Percentiles rank a stretch among this genome's conserved stretches.
Evolutionary conservation across 805 yeast species (phyloP).

Genomic region (Tetrapisispora taiwanensis): DNA sequence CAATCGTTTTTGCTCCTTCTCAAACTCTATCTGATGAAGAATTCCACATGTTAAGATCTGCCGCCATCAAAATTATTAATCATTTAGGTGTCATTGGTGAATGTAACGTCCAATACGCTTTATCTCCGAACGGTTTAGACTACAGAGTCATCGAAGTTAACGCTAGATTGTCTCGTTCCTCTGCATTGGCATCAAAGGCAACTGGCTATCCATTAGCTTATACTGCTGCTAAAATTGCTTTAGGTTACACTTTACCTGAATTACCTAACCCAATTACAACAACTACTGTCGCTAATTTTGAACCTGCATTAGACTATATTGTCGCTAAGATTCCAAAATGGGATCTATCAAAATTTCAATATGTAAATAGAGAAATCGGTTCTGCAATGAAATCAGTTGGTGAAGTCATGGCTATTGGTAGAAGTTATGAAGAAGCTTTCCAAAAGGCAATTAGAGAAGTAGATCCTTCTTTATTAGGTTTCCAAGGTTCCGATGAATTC

Average conservation of each 20-base stretch:
- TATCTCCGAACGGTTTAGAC: slow-evolving; percentile 91
- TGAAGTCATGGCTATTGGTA: slow-evolving; percentile 98
- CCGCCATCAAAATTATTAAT: slow-evolving; percentile 94
- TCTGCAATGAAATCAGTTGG: slow-evolving; percentile 98
- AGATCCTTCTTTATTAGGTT: slow-evolving; percentile 82
- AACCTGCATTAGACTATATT: slow-evolving; percentile 92
- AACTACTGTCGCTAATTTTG: slow-evolving; percentile 92
- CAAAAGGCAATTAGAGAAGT: slow-evolving; percentile 96
- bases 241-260: slow-evolving; percentile 90
- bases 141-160: slow-evolving; percentile 96
- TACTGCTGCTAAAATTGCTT: slow-evolving; percentile 95
- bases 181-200: slow-evolving; percentile 96
- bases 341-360: slow-evolving; percentile 93
- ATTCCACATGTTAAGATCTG: slow-evolving; percentile 93
- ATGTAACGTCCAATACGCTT: slow-evolving; percentile 94
- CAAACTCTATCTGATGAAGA: slow-evolving; percentile 96
- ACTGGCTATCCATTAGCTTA: slow-evolving; percentile 98
- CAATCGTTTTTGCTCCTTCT: slow-evolving; percentile 97
- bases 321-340: slow-evolving; percentile 97
- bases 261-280: slow-evolving; percentile 94
- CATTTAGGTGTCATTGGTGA: slow-evolving; percentile 98
- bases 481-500: slow-evolving; percentile 72
- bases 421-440: slow-evolving; percentile 94
- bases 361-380: slow-evolving; percentile 87
- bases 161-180: slow-evolving; percentile 93